Evolutionary conservation across 1,139 yeast species (phyloP).

Genomic region (Magnusiomyces fungicola): DNA sequence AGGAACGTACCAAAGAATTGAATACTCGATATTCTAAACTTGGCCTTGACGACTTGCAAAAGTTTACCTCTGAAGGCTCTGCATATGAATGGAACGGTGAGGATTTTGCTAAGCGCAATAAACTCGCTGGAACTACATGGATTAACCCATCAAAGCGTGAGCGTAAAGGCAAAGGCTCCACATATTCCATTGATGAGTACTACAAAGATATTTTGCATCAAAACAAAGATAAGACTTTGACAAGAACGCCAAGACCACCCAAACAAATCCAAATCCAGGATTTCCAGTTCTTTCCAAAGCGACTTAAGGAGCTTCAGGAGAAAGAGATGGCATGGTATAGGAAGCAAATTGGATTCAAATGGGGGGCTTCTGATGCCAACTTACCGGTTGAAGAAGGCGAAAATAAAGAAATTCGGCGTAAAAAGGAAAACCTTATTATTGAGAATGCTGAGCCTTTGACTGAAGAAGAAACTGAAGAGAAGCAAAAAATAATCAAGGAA

Average conservation of each 20-base stretch:
- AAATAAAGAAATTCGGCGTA: conserved; percentile 52
- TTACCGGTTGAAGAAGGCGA: conserved; percentile 39
- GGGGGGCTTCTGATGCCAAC: conserved; percentile 41
- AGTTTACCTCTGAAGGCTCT: conserved; percentile 73
- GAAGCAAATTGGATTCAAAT: conserved; percentile 61
- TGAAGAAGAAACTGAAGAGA: conserved; percentile 63
- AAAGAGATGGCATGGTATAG: conserved; percentile 74
- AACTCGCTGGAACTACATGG: conserved; percentile 39
- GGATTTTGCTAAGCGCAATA: conserved; percentile 66
- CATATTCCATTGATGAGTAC: conserved; percentile 78
- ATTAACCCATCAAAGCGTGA: conserved; percentile 85
- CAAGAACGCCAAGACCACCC: conserved; percentile 42
- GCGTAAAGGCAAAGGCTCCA: conserved; percentile 57
- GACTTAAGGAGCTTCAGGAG: conserved; percentile 57
- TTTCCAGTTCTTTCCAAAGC: conserved; percentile 78
- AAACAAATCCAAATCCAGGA: conserved; percentile 55
- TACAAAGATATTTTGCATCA: conserved; percentile 66
- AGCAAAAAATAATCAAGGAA: conserved; percentile 49
- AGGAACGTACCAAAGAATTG: conserved; percentile 68
- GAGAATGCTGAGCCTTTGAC: conserved; percentile 58
- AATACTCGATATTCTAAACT: conserved; percentile 75
- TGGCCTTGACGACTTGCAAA: conserved; percentile 88
- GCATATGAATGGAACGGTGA: conserved; percentile 98
- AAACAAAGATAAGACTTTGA: conserved; percentile 45
- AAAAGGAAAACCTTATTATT: conserved; percentile 53